Evolutionary conservation across 768 basidiomycete species (phyloP), one percentile per base, ranked within the genome.

Genomic region (Rhodotorula kratochvilovae): DNA sequence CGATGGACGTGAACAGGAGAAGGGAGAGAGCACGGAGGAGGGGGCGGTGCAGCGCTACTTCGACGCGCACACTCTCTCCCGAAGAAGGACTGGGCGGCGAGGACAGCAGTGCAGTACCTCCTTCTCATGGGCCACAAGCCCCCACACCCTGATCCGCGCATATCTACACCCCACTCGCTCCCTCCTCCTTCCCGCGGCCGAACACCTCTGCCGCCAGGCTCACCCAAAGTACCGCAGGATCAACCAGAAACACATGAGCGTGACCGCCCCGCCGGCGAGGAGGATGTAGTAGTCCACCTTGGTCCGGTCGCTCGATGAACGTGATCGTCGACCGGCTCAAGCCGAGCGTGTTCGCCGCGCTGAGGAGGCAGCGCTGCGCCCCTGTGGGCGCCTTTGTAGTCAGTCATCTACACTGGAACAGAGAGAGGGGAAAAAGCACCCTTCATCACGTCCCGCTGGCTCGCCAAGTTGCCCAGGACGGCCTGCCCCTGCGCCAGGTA

Each of bases 271-370:
- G 5, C 95, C 95, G 5, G 82, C 88, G 58, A 90, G 80, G 81
- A 99, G 93, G 72, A 99, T 94, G 75, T 91, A 94, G 84, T 89
- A 91, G 79, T 99, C 95, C 79, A 94, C 94, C 54, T 89, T 92
- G 79, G 94, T 96, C 80, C 96, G n/a, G 84, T 72, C 88, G 86
- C 79, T 99, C 96, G 74, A 99, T 94, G 92, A 94, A 99, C 15
- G 90, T 88, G 80, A 99, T 97, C 45, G 95, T 94, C 79, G 95
- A 86, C 70, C 93, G 85, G 80, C 93, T 93, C 79, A 98, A 81
- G 0, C 96, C 96, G 68, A 99, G 81, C 35, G 92, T 96, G 80
- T 96, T 97, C 58, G 94, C 96, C 54, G 92, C 89, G 79, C 91
- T 89, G 67, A 96, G 81, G 61, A 99, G 81, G 65, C 90, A 85